A percentile compares a stretch with the other conserved stretches of the same genome.
Conservation (phyloP, 148 eudicot species). For the Rhododendron simsii region DNA sequence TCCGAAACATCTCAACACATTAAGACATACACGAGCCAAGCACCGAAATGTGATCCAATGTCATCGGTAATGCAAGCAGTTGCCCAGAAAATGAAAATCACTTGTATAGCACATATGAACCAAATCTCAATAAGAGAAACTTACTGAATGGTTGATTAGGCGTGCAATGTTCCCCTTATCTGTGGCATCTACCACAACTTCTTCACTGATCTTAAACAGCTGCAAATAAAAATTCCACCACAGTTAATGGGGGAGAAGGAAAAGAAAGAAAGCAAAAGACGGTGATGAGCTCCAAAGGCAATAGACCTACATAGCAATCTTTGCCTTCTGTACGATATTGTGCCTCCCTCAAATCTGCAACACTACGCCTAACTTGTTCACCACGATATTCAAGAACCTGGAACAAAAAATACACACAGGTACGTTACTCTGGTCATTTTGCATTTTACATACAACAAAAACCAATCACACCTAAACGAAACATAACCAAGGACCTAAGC, state of each 20-base stretch:
- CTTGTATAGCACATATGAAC: background rate
- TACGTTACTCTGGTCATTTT: background rate
- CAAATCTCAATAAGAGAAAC: slow-evolving; percentile 17
- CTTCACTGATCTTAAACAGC: slow-evolving; percentile 98
- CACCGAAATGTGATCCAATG: background rate
- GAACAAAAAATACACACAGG: background rate
- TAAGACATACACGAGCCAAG: background rate
- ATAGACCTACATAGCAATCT: slow-evolving; percentile 86
- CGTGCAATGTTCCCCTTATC: slow-evolving; percentile 96
- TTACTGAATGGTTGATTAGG: slow-evolving; percentile 91
- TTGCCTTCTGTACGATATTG: slow-evolving; percentile 77
- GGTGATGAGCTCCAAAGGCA: background rate
- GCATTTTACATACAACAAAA: background rate
- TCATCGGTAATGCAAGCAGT: background rate
- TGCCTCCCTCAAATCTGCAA: slow-evolving; percentile 95
- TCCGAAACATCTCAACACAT: background rate
- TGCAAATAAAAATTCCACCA: slow-evolving; percentile 28
- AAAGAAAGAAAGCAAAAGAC: background rate
- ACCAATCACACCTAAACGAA: background rate
- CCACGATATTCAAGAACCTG: slow-evolving; percentile 84
- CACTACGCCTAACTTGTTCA: slow-evolving; percentile 93
- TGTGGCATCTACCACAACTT: slow-evolving; percentile 94
- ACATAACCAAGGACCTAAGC: too few relatives aligned
- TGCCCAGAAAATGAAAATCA: background rate
- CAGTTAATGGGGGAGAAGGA: background rate